Base-by-base conservation (phyloP, 495 filamentous ascomycete genomes). In the Aspergillus wentii region DNA sequence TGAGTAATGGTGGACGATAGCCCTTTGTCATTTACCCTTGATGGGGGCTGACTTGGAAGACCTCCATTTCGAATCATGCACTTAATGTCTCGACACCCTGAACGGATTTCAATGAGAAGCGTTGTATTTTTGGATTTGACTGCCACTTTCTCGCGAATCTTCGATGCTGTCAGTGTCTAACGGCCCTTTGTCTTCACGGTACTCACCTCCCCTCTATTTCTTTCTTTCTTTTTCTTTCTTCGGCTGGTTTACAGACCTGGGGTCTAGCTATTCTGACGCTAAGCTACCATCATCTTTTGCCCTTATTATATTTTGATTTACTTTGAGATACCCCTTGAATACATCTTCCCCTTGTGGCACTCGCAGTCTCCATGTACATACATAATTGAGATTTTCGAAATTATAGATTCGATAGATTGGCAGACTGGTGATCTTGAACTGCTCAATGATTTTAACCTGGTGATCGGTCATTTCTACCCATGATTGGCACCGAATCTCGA, bases 361-460 rank as follows among this genome's bases (percentile, higher is more conserved):
- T 40, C 43, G 51, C 36, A 33, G 50, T 40, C 46, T 48, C 48
- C 48, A 50, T 66, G 60, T 68, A 68, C 55, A 68, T 68, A 68
- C 39, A 32, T 32, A 26, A 51, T 55, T 49, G 39, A 41, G 52
- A 49, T 55, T 44, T 33, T 46, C 47, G 42, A 43, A 51, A 46
- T 29, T 36, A 62, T 59, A 64, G 57, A 61, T 44, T 38, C 43
- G 42, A 38, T 33, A 13, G 17, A 25, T 19, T 25, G 25, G 18
- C 28, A 31, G n/a, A n/a, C n/a, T n/a, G n/a, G n/a, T n/a, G n/a
- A n/a, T n/a, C n/a, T n/a, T n/a, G n/a, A n/a, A n/a, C n/a, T n/a
- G n/a, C n/a, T n/a, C n/a, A n/a, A n/a, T n/a, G n/a, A n/a, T n/a
- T n/a, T n/a, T n/a, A n/a, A n/a, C n/a, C n/a, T n/a, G n/a, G n/a